phyloP scores from a whole-genome alignment of 1,284 basidiomycete genomes.

The Heterobasidion irregulare region DNA sequence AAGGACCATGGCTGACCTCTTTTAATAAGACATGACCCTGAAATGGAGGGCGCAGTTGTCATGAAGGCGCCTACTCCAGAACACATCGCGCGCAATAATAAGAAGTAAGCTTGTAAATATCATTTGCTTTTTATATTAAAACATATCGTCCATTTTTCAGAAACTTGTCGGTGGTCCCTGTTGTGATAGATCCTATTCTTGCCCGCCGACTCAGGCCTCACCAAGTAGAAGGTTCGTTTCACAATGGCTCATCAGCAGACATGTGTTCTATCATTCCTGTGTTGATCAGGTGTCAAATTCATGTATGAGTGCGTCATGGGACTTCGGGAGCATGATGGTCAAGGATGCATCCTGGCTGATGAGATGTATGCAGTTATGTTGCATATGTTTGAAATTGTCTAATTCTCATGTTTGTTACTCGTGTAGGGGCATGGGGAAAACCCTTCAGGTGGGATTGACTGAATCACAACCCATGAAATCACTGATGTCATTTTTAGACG shows the following conservation, averaged over 20 bases:
- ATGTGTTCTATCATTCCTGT: not conserved
- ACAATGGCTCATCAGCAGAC: not conserved
- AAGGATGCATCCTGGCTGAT: slow-evolving; percentile 95
- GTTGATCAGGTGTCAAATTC: slow-evolving; percentile 64
- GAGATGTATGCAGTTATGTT: slow-evolving; percentile 63
- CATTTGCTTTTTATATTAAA: not conserved
- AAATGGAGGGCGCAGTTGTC: slow-evolving; percentile 71
- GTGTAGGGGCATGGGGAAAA: slow-evolving; percentile 88
- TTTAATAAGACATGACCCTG: slow-evolving; percentile 61
- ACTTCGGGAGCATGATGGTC: slow-evolving; percentile 77
- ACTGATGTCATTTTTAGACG: slow-evolving; percentile 43
- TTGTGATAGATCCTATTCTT: slow-evolving; percentile 92
- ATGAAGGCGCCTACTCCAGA: slow-evolving; percentile 75
- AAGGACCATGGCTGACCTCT: not conserved
- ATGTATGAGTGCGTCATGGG: slow-evolving; percentile 98
- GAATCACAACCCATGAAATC: not conserved
- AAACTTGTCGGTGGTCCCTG: slow-evolving; percentile 61
- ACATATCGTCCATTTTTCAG: slow-evolving; percentile 23
- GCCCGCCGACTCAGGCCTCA: slow-evolving; percentile 77
- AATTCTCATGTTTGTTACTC: not conserved
- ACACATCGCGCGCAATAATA: slow-evolving; percentile 64
- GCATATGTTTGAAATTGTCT: slow-evolving; percentile 3
- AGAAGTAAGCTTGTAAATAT: slow-evolving; percentile 39
- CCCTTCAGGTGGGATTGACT: slow-evolving; percentile 50
- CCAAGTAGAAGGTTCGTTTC: slow-evolving; percentile 72